Base-by-base conservation (phyloP, 106 monocot genomes). In the Narthecium ossifragum region DNA sequence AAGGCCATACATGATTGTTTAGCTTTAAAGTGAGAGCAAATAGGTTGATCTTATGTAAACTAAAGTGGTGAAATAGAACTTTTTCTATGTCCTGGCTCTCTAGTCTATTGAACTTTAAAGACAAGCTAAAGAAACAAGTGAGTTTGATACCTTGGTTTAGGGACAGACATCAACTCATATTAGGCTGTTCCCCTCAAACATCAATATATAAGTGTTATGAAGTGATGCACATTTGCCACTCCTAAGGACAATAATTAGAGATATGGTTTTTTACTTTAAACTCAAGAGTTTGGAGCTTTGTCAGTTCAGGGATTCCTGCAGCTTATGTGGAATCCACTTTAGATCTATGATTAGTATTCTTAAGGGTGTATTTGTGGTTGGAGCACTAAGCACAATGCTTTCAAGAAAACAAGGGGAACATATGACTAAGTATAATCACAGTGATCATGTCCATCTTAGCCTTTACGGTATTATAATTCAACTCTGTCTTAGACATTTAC, bases 31-130 rank as follows among this genome's bases (percentile, higher is more conserved):
- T n/a, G n/a, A 34, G 33, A 36, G 22, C 13, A 33, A 8, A 34
- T 34, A 22, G 56, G 21, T 26, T 36, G 21, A 34, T 34, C 34
- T 34, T 0, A 56, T 56, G 56, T 56, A 56, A 32, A 32, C 56
- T 56, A 56, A 56, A 56, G 56, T 56, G 56, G 21, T 34, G 56
- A 3, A 56, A 33, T 36, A 22, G 17, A 20, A 56, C 20, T 22
- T 56, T 56, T 56, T 56, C 49, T 22, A 22, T 49, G 4, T 25
- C 4, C 23, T 49, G 9, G 18, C 49, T 22, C 18, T 49, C 43
- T 43, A 13, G 14, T 43, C 43, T 43, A 17, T 43, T 18, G 14
- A 6, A 17, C 1, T 43, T 49, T 36, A 6, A 10, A 10, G 10
- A 10, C 10, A 10, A 36, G 10, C 36, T 10, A 36, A 36, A 36